Percentiles rank a stretch among this genome's conserved stretches.
phyloP scores from a whole-genome alignment of 1,284 basidiomycete species.

The Austropuccinia psidii region DNA sequence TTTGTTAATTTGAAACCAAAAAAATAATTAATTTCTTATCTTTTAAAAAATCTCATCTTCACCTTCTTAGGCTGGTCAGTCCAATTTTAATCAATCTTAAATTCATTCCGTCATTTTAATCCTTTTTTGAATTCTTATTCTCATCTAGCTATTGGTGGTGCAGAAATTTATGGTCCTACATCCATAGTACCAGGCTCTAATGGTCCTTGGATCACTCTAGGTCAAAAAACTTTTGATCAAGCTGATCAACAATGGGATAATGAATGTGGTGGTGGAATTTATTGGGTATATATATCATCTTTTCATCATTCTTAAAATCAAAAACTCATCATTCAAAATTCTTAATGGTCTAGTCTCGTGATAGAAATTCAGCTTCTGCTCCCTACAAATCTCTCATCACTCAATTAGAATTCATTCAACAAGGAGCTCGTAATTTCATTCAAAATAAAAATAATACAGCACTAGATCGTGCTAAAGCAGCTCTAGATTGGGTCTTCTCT shows the following conservation, averaged over 20 bases:
- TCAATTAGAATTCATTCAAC: slow-evolving; percentile 24
- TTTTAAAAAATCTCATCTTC: neutral
- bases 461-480: slow-evolving; percentile 12
- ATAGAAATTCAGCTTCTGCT: slow-evolving; percentile 1
- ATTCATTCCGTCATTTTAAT: neutral
- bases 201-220: neutral
- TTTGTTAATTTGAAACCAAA: neutral
- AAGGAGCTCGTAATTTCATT: slow-evolving; percentile 25
- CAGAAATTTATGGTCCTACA: neutral
- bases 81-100: neutral
- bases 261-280: slow-evolving; percentile 13
- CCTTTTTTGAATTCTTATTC: neutral
- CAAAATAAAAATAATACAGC: slow-evolving; percentile 25
- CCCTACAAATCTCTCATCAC: slow-evolving; percentile 36
- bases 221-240: slow-evolving; percentile 14
- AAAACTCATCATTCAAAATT: neutral
- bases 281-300: slow-evolving; percentile 4
- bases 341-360: neutral
- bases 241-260: slow-evolving; percentile 8
- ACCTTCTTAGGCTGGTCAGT: neutral
- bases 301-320: neutral
- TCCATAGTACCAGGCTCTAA: neutral
- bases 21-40: neutral
- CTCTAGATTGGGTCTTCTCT: slow-evolving; percentile 34
- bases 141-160: slow-evolving; percentile 10